These are phyloP conservation scores for Neofusicoccum kwambonambiense DNA, from an alignment of 2,329 filamentous ascomycete genomes.

Conservation along the genomic window DNA sequence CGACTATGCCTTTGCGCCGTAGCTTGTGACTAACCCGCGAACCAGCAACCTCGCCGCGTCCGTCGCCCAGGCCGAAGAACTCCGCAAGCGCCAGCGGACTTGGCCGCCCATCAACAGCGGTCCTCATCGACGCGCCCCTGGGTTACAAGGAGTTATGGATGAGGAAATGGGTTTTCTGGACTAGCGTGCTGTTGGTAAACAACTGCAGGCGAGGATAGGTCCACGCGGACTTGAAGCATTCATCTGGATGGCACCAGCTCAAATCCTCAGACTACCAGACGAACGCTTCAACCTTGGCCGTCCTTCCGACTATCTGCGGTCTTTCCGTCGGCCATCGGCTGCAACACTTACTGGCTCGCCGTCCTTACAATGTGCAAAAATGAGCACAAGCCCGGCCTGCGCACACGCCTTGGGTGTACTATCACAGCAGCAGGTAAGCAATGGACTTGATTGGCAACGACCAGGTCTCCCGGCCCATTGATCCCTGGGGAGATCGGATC, in stretches of 20 bases:
- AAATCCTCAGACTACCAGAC: too few relatives aligned
- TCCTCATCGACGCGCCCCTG: slow-evolving; percentile 41
- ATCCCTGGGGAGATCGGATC: too few relatives aligned
- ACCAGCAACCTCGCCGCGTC: slow-evolving; percentile 48
- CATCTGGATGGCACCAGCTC: background rate
- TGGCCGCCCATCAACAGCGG: slow-evolving; percentile 54
- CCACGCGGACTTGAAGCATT: too few relatives aligned
- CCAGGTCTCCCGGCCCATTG: too few relatives aligned
- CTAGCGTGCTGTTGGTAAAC: slow-evolving; percentile 25
- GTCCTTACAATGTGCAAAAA: too few relatives aligned
- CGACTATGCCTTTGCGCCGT: background rate
- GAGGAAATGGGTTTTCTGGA: slow-evolving; percentile 59
- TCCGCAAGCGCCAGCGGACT: slow-evolving; percentile 41
- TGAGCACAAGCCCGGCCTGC: too few relatives aligned
- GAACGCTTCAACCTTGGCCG: too few relatives aligned
- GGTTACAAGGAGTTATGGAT: slow-evolving; percentile 53
- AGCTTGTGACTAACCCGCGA: background rate
- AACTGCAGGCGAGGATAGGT: too few relatives aligned
- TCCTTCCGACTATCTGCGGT: too few relatives aligned
- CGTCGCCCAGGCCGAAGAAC: slow-evolving; percentile 49
- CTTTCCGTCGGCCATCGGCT: background rate
- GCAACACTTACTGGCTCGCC: background rate
- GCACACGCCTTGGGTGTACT: too few relatives aligned
- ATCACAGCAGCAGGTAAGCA: too few relatives aligned
- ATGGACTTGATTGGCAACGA: too few relatives aligned